Evolutionary conservation across 2,329 filamentous ascomycete species (phyloP).

Genomic region (Aureobasidium sp.): DNA sequence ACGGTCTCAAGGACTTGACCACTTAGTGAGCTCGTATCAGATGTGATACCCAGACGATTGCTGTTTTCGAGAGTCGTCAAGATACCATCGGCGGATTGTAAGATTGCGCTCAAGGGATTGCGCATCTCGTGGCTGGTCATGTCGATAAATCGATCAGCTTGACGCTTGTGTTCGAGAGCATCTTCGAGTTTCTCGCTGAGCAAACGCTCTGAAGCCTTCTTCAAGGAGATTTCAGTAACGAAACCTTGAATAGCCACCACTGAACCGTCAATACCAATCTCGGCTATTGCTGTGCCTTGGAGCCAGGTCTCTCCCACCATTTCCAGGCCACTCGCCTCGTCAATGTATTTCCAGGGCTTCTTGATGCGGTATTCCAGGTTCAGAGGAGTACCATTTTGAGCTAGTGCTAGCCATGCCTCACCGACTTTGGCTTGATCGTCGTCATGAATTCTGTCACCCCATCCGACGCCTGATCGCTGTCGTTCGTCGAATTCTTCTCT

Average conservation of each 20-base stretch:
- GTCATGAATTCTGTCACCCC: constrained; percentile 2
- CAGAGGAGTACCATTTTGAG: no score
- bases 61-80: no score
- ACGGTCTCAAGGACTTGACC: constrained; percentile 16
- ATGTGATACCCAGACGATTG: neutral
- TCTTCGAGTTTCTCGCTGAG: constrained; percentile 34
- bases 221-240: neutral
- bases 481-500: constrained; percentile 2
- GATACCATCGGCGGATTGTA: no score
- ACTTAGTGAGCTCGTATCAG: neutral
- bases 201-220: constrained; percentile 12
- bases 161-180: constrained; percentile 38
- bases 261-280: no score
- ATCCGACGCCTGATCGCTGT: neutral
- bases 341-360: constrained; percentile 26
- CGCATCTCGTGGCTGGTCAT: constrained; percentile 27
- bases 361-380: neutral
- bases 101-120: constrained; percentile 30
- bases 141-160: constrained; percentile 32
- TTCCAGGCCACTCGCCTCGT: no score
- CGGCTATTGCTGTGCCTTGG: no score
- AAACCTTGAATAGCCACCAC: neutral
- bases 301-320: no score
- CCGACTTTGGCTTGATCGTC: constrained; percentile 14
- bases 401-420: no score